Conservation (phyloP, 2,329 filamentous ascomycete species). For the Cytospora paraplurivora region DNA sequence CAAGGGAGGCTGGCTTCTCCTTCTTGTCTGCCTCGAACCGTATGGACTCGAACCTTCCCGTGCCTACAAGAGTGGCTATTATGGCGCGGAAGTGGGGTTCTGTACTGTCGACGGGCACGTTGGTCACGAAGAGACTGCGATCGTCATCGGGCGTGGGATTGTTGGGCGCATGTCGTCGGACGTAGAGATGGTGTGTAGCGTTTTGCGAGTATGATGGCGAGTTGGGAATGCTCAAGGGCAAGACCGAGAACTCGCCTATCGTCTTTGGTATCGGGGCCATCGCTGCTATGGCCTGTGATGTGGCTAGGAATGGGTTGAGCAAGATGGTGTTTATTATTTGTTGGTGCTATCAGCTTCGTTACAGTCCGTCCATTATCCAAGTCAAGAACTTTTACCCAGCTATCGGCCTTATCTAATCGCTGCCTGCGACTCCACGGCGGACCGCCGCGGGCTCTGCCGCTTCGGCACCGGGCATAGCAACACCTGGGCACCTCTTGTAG, state of each 20-base stretch:
- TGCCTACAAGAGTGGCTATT: conserved; percentile 73
- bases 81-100: conserved; percentile 74
- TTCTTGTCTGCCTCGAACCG: conserved; percentile 68
- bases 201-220: conserved; percentile 62
- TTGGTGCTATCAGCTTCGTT: not conserved
- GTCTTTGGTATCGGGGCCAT: conserved; percentile 46
- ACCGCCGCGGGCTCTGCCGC: not conserved
- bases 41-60: conserved; percentile 76
- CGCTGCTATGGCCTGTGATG: conserved; percentile 6
- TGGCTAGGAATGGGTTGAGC: conserved; percentile 9
- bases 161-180: conserved; percentile 81
- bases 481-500: too few relatives aligned
- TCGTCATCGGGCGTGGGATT: conserved; percentile 71
- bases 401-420: conserved; percentile 15
- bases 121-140: conserved; percentile 87
- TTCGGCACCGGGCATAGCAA: conserved; percentile 6
- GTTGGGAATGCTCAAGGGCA: conserved; percentile 68
- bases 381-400: conserved; percentile 23
- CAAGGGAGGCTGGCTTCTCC: conserved; percentile 40
- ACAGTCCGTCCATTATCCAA: not conserved
- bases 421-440: too few relatives aligned
- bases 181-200: conserved; percentile 80
- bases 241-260: conserved; percentile 65
- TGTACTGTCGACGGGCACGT: conserved; percentile 83
- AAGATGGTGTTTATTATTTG: not conserved